phyloP scores from a whole-genome alignment of 2,329 filamentous ascomycete genomes.

The Hirsutella rhossiliensis region DNA sequence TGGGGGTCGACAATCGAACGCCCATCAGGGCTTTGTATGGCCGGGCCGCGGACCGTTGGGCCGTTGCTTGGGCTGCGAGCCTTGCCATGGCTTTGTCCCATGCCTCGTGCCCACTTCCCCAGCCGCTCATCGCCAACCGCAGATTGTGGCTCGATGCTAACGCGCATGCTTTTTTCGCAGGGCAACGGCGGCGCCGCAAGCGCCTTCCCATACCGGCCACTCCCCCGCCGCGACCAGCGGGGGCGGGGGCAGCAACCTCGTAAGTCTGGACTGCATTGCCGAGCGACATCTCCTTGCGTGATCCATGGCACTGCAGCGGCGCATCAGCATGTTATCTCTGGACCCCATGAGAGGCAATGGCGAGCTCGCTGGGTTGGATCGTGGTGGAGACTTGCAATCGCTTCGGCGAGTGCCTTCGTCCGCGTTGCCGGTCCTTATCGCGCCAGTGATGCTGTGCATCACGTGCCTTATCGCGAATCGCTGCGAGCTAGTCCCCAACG shows the following conservation, averaged over 20 bases:
- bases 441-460: slow-evolving; percentile 11
- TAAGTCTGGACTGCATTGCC: slow-evolving; percentile 14
- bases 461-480: slow-evolving; percentile 17
- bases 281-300: neutral
- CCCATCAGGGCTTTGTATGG: no score
- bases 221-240: slow-evolving; percentile 29
- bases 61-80: neutral
- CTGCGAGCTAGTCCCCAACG: slow-evolving; percentile 9
- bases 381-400: neutral
- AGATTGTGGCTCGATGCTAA: slow-evolving; percentile 3
- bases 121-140: neutral
- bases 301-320: neutral
- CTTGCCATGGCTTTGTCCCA: neutral
- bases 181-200: slow-evolving; percentile 8
- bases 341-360: neutral
- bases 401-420: neutral
- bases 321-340: neutral
- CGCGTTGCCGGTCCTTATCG: slow-evolving; percentile 1
- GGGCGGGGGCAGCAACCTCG: slow-evolving; percentile 26
- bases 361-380: neutral
- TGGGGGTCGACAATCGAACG: neutral
- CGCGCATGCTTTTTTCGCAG: slow-evolving; percentile 1
- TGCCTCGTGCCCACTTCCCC: no score
- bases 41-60: neutral
- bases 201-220: slow-evolving; percentile 14